phyloP scores from a whole-genome alignment of 208 protist species.

The Naegleria gruberi region DNA sequence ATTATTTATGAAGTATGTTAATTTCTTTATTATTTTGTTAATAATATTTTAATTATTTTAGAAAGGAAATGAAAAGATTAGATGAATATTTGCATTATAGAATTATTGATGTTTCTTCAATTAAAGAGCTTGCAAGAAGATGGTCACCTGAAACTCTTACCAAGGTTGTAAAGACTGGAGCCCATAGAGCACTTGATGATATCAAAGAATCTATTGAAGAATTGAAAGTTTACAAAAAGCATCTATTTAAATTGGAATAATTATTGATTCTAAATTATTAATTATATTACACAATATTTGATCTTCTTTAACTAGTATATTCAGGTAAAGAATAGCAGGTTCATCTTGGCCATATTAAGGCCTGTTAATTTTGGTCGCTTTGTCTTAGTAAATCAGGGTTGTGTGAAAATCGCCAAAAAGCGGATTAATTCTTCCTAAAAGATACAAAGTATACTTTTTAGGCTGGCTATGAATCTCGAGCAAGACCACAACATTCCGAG shows the following conservation, averaged over 20 bases:
- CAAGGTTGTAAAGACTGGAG: background rate
- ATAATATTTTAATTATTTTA: background rate
- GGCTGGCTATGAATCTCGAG: too few relatives aligned
- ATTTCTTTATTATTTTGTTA: background rate
- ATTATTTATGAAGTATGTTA: slow-evolving; percentile 46
- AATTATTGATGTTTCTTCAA: slow-evolving; percentile 42
- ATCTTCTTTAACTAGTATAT: too few relatives aligned
- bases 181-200: slow-evolving; percentile 41
- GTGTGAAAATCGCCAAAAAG: too few relatives aligned
- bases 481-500: too few relatives aligned
- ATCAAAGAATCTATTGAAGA: slow-evolving; percentile 48
- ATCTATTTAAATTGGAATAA: slow-evolving; percentile 28
- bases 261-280: too few relatives aligned
- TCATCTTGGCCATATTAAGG: too few relatives aligned
- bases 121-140: slow-evolving; percentile 43
- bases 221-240: slow-evolving; percentile 39
- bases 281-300: too few relatives aligned
- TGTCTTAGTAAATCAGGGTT: too few relatives aligned
- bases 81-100: slow-evolving; percentile 45
- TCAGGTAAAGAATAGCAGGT: too few relatives aligned
- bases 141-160: slow-evolving; percentile 39
- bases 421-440: too few relatives aligned
- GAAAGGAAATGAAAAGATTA: slow-evolving; percentile 22
- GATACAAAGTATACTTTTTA: too few relatives aligned
- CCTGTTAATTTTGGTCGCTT: too few relatives aligned